Evolutionary conservation across 306 rosid genomes (phyloP).

Genomic region (Purshia tridentata): DNA sequence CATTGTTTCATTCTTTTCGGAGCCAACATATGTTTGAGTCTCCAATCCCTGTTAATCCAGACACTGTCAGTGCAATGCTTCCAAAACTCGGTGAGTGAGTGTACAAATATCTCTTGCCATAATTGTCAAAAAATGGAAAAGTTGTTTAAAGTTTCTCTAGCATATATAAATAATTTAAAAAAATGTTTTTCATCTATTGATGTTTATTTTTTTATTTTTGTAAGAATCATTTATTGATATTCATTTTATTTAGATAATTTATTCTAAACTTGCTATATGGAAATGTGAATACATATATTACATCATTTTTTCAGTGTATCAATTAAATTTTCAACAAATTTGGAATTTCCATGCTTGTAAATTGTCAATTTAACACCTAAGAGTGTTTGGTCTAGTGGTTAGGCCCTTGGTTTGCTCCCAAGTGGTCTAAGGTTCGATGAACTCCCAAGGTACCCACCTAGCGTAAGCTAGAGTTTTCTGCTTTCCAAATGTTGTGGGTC

Average conservation of each 20-base stretch:
- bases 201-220: not conserved
- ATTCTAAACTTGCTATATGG: not conserved
- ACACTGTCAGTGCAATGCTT: constrained; percentile 86
- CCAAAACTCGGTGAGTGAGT: constrained; percentile 75
- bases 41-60: constrained; percentile 70
- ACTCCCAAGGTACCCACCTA: no score
- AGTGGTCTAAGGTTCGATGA: no score
- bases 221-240: not conserved
- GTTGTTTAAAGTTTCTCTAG: not conserved
- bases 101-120: constrained; percentile 5
- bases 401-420: no score
- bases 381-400: no score
- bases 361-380: constrained; percentile 5
- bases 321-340: not conserved
- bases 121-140: not conserved
- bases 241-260: not conserved
- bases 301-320: not conserved
- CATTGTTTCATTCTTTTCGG: constrained; percentile 85
- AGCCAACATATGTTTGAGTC: constrained; percentile 85
- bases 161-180: no score
- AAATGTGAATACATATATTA: not conserved
- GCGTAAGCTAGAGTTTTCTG: no score
- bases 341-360: not conserved
- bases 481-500: no score
- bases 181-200: not conserved